A percentile compares a stretch with the other conserved stretches of the same genome.
Evolutionary conservation across 805 yeast species (phyloP).

Genomic region (Lachancea mirantina): DNA sequence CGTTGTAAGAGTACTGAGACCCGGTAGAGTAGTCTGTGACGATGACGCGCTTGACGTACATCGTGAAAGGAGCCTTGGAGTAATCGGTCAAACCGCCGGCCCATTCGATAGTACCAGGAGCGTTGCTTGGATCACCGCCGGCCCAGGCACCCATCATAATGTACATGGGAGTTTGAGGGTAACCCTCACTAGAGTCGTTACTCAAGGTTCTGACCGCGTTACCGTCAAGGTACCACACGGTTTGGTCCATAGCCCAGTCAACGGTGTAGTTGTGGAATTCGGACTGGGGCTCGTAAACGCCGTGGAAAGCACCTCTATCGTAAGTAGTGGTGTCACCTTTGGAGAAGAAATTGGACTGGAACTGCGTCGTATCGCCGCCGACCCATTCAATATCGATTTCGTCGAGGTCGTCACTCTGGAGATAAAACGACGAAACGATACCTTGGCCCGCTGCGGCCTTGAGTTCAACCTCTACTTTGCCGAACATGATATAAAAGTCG

Average conservation of each 20-base stretch:
- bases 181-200: constrained; percentile 54
- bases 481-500: constrained; percentile 81
- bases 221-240: constrained; percentile 73
- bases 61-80: constrained; percentile 57
- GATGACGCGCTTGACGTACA: constrained; percentile 51
- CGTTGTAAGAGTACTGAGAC: constrained; percentile 46
- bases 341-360: constrained; percentile 74
- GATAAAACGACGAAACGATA: constrained; percentile 69
- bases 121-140: constrained; percentile 65
- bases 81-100: constrained; percentile 73
- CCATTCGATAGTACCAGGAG: constrained; percentile 70
- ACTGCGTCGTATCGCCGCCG: constrained; percentile 69
- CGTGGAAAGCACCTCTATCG: constrained; percentile 71
- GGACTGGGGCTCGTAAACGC: constrained; percentile 46
- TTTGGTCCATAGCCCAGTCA: constrained; percentile 67
- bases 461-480: constrained; percentile 65
- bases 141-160: constrained; percentile 70
- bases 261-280: constrained; percentile 70
- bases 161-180: constrained; percentile 88
- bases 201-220: constrained; percentile 53
- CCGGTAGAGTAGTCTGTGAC: constrained; percentile 72
- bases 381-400: constrained; percentile 87
- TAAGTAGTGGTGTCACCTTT: constrained; percentile 73
- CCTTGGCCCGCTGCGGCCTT: constrained; percentile 76
- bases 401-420: constrained; percentile 80